A percentile compares a stretch with the other conserved stretches of the same genome.
phyloP scores from a whole-genome alignment of 148 eudicot species.

The Nepenthes gracilis region DNA sequence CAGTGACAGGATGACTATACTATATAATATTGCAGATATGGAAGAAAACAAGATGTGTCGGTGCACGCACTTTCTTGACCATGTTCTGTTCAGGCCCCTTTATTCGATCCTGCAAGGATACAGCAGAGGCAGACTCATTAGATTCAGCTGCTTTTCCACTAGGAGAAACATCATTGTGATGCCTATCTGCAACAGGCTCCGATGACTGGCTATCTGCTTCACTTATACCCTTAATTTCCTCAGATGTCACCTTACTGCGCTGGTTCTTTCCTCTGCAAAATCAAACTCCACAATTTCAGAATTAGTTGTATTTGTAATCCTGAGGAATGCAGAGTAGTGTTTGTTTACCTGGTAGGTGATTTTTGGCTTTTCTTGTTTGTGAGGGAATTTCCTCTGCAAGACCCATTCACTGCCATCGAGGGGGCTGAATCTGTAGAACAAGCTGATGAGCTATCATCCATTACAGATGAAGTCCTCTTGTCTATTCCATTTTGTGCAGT shows the following conservation, averaged over 20 bases:
- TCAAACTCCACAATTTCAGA: constrained; percentile 4
- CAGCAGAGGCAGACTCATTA: constrained; percentile 27
- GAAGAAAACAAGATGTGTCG: background rate
- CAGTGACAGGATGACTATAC: background rate
- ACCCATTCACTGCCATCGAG: constrained; percentile 38
- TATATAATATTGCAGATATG: background rate
- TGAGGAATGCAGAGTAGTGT: background rate
- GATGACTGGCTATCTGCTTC: constrained; percentile 28
- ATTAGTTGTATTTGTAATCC: background rate
- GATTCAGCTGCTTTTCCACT: constrained; percentile 26
- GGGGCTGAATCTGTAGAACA: constrained; percentile 76
- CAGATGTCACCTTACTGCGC: constrained; percentile 33
- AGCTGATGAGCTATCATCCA: constrained; percentile 85
- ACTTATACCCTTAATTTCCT: constrained; percentile 25
- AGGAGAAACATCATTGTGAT: constrained; percentile 24
- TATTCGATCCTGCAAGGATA: constrained; percentile 32
- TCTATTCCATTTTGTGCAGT: constrained; percentile 53
- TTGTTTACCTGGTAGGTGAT: constrained; percentile 47
- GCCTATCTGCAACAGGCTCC: constrained; percentile 26
- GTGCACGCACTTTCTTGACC: constrained; percentile 40
- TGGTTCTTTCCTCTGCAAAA: constrained; percentile 44
- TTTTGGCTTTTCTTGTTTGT: constrained; percentile 32
- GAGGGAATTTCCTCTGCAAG: constrained; percentile 30
- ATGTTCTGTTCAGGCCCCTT: constrained; percentile 44
- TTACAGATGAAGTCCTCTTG: constrained; percentile 31